Conservation (phyloP, 192 early-diverging fungal genomes). For the Oehlia diaphana region DNA sequence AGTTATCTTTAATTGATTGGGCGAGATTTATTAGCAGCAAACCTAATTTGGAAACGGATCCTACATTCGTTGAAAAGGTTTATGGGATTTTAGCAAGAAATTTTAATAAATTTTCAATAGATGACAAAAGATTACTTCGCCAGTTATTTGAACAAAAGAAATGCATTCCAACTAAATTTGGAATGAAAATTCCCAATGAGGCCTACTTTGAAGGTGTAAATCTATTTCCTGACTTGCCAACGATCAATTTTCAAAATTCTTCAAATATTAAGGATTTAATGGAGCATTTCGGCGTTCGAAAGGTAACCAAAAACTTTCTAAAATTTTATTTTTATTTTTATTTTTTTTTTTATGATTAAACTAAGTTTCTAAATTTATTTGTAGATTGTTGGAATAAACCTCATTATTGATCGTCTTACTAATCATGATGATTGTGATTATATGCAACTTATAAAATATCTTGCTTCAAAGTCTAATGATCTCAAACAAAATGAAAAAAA, state of each 20-base stretch:
- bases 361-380: background rate
- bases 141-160: slow-evolving; percentile 39
- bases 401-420: slow-evolving; percentile 77
- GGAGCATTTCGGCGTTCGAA: slow-evolving; percentile 73
- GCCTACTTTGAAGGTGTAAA: slow-evolving; percentile 79
- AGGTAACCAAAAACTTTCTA: slow-evolving; percentile 37
- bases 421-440: slow-evolving; percentile 81
- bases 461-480: slow-evolving; percentile 56
- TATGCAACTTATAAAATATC: slow-evolving; percentile 78
- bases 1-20: slow-evolving; percentile 5
- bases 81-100: slow-evolving; percentile 54
- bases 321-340: no score
- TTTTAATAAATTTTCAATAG: slow-evolving; percentile 36
- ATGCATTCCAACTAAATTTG: slow-evolving; percentile 75
- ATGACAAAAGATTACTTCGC: slow-evolving; percentile 35
- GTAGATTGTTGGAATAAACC: slow-evolving; percentile 76
- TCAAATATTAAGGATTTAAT: slow-evolving; percentile 56
- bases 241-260: slow-evolving; percentile 55
- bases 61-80: slow-evolving; percentile 68
- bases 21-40: background rate
- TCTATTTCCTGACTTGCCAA: slow-evolving; percentile 81
- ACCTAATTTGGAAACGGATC: slow-evolving; percentile 31
- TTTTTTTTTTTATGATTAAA: no score
- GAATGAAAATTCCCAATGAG: slow-evolving; percentile 66
- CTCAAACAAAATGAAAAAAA: slow-evolving; percentile 60